Evolutionary conservation across 768 basidiomycete species (phyloP), one percentile per base, ranked within the genome.

Genomic region (Phylloporus sp.): DNA sequence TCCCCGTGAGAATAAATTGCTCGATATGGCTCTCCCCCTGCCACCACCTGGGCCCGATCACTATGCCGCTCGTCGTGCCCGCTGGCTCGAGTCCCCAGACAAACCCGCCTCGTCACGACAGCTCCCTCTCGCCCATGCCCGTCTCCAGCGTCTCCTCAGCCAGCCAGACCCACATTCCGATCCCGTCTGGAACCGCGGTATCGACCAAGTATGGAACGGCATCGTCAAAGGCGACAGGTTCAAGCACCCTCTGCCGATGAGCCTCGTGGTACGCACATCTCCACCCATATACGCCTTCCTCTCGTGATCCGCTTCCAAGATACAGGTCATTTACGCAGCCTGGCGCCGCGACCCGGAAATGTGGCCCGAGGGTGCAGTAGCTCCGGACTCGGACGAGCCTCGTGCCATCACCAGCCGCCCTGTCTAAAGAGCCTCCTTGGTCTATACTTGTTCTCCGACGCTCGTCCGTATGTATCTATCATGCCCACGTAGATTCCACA

Each of bases 321-420:
- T 88, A 57, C 83, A 84, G 58, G 73, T 90, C 48, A 64, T 88
- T 36, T 78, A 86, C 56, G 77, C 82, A 27, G 81, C 82, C 28
- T 90, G 88, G 88, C 63, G 85, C 37, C 78, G 78, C 41, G 86
- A 90, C 50, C 65, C 65, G 39, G 72, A 79, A 39, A 87, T 83
- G 36, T 90, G 88, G 88, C 88, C 88, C 17, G 65, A 68, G 31
- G 81, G 77, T 15, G 70, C 76, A 29, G 64, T 70, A 4, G 84
- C 68, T n/a, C 83, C 79, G 9, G 78, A 80, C 42, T 73, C 83
- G 13, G 84, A 86, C 55, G 78, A 84, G 36, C 69, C 72, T 37
- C 42, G 38, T 13, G 26, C 46, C 22, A 29, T 40, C 46, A 24
- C 33, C 46, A 17, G 23, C 6, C 48, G 29, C 15, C 33, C 48